phyloP scores from a whole-genome alignment of 306 rosid genomes.

The Quercus rubra region DNA sequence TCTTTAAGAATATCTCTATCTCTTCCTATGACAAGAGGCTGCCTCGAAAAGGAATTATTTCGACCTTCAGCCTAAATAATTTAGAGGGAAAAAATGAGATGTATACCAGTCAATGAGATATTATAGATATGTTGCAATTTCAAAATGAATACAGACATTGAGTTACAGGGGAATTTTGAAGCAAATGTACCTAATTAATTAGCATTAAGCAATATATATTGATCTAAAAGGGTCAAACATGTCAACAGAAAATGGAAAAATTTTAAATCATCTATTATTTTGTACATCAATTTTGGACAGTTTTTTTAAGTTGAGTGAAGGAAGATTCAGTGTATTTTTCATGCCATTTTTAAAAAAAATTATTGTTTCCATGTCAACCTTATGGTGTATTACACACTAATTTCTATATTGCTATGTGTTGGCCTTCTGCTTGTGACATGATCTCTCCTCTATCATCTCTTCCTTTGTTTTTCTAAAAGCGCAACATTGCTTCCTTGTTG shows the following conservation, averaged over 20 bases:
- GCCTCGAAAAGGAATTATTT: conserved; percentile 50
- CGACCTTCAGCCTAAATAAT: conserved; percentile 61
- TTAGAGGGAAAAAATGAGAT: conserved; percentile 1
- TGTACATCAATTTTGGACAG: neutral
- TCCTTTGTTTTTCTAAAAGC: neutral
- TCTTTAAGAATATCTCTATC: conserved; percentile 60
- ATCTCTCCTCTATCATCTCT: neutral
- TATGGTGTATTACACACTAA: conserved; percentile 5
- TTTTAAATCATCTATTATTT: neutral
- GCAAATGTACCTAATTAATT: neutral
- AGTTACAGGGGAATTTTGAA: neutral
- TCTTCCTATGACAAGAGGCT: conserved; percentile 48
- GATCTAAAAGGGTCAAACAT: neutral
- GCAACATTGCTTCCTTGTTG: neutral
- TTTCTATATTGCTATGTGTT: neutral
- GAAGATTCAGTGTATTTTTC: neutral
- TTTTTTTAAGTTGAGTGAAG: neutral
- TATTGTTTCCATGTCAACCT: neutral
- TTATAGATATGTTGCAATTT: neutral
- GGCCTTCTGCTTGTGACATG: conserved; percentile 15
- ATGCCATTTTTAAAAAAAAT: neutral
- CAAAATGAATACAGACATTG: neutral
- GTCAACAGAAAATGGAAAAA: neutral
- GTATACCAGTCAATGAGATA: neutral
- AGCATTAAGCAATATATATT: neutral